phyloP scores from a whole-genome alignment of 2,329 filamentous ascomycete genomes.

The Aureobasidium musti region DNA sequence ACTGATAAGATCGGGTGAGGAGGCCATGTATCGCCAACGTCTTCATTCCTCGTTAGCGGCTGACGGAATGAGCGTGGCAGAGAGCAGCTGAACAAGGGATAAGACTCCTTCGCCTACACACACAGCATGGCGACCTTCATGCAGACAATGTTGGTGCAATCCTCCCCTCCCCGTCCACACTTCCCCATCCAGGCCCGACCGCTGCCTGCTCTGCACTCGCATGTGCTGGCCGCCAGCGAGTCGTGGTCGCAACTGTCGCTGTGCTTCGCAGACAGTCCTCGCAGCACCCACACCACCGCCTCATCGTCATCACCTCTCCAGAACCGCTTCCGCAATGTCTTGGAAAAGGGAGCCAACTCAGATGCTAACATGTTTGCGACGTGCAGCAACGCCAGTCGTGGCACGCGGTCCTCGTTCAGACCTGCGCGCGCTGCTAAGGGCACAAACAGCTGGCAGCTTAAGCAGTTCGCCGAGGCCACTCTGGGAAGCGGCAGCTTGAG shows the following conservation, averaged over 20 bases:
- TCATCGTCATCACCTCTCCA: constrained; percentile 40
- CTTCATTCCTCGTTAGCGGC: constrained; percentile 26
- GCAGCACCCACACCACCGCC: constrained; percentile 30
- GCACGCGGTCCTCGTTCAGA: constrained; percentile 87
- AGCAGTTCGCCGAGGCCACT: constrained; percentile 97
- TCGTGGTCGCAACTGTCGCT: constrained; percentile 42
- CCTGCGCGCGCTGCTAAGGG: constrained; percentile 82
- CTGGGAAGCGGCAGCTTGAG: constrained; percentile 90
- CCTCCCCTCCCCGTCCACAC: constrained; percentile 42
- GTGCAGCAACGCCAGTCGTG: constrained; percentile 53
- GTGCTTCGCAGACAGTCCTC: constrained; percentile 36
- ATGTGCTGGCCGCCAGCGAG: constrained; percentile 47
- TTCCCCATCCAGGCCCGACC: constrained; percentile 41
- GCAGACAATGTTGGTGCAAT: constrained; percentile 71
- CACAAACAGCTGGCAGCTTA: constrained; percentile 86
- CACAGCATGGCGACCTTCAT: constrained; percentile 71
- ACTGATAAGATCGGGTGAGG: constrained; percentile 23
- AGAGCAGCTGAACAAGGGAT: constrained; percentile 19
- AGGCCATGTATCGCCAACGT: constrained; percentile 14
- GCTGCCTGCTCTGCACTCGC: constrained; percentile 49
- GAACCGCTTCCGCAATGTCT: constrained; percentile 34
- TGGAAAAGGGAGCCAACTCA: constrained; percentile 28
- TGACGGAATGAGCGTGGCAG: constrained; percentile 15
- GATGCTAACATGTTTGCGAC: constrained; percentile 45
- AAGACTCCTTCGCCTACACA: background rate